These are phyloP conservation scores for Balansia obtecta DNA, from an alignment of 2,329 filamentous ascomycete species.

Conservation along the genomic window DNA sequence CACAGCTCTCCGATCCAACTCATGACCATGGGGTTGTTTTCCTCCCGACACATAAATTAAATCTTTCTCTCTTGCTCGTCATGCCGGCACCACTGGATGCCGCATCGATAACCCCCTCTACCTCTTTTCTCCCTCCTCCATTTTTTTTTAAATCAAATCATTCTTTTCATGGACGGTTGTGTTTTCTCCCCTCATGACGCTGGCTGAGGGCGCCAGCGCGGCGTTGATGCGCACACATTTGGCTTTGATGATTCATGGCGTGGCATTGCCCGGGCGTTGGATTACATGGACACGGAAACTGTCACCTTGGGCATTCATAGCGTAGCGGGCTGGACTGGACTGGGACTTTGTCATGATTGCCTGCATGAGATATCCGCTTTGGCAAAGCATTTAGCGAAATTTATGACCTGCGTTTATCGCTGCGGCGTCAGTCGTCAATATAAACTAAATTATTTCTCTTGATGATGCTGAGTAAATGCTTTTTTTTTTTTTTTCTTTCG, in stretches of 20 bases:
- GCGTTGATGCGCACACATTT: background rate
- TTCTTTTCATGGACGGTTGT: background rate
- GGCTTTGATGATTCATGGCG: background rate
- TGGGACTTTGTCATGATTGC: background rate
- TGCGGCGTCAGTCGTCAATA: no score
- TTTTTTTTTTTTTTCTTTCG: no score
- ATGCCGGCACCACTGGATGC: no score
- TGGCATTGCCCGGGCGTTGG: background rate
- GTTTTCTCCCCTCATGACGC: background rate
- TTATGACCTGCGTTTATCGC: no score
- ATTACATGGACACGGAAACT: background rate
- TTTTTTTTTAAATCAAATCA: no score
- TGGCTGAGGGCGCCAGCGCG: background rate
- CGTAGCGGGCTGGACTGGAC: background rate
- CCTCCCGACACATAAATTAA: background rate
- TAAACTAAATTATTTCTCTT: no score
- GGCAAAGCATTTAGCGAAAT: background rate
- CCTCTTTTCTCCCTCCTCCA: no score
- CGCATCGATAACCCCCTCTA: no score
- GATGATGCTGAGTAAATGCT: no score
- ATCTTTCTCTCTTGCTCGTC: background rate
- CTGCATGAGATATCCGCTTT: background rate
- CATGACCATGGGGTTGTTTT: background rate
- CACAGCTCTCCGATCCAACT: slow-evolving; percentile 4
- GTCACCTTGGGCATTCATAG: background rate